A percentile compares a stretch with the other conserved stretches of the same genome.
Conservation (phyloP, 192 early-diverging fungal genomes). For the Geranomyces variabilis region DNA sequence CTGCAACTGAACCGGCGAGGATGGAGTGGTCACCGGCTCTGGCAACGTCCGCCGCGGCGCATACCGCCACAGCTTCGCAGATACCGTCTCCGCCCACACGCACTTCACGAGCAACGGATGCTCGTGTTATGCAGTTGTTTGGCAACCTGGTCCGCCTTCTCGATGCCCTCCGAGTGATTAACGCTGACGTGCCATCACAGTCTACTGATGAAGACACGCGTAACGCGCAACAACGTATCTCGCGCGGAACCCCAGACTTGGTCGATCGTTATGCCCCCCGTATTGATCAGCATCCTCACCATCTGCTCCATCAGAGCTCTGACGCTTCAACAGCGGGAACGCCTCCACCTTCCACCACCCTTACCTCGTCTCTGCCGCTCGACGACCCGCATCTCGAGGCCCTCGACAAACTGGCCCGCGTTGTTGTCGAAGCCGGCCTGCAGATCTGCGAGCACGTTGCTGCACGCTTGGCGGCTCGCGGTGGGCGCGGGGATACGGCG, state of each 20-base stretch:
- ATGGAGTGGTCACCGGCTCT: background rate
- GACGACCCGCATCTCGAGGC: constrained; percentile 6
- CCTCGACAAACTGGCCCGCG: background rate
- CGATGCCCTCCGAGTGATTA: constrained; percentile 13
- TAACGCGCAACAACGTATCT: background rate
- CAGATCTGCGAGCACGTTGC: constrained; percentile 30
- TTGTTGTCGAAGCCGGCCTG: constrained; percentile 25
- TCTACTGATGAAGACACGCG: background rate
- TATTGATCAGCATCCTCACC: background rate
- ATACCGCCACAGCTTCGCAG: background rate
- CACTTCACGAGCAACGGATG: background rate
- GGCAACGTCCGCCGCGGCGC: background rate
- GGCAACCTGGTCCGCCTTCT: constrained; percentile 15
- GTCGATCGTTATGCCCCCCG: background rate
- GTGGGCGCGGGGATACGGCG: too few relatives aligned
- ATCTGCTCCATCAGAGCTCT: background rate
- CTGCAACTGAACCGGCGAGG: background rate
- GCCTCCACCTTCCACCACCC: background rate
- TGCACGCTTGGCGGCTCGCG: constrained; percentile 1
- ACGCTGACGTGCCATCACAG: background rate
- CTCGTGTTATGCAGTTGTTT: constrained; percentile 21
- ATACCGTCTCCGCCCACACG: constrained; percentile 5
- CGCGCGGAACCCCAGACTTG: background rate
- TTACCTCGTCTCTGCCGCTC: background rate
- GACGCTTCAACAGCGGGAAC: background rate